Base-by-base conservation (phyloP, 1,139 yeast genomes). In the Arxiozyma telluris region DNA sequence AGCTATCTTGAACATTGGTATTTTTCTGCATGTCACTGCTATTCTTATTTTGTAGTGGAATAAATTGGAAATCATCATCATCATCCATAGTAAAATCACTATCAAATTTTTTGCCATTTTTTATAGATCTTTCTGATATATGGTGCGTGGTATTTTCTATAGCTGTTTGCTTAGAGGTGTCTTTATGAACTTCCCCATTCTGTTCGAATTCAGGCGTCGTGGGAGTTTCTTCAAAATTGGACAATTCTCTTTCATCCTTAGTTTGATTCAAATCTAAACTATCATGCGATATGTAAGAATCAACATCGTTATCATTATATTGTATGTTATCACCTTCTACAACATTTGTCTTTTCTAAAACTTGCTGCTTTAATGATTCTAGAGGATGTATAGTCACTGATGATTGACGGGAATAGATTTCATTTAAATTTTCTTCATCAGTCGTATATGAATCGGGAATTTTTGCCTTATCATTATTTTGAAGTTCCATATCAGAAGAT, bases 11-110 rank as follows among this genome's bases (percentile, higher is more conserved):
- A 1, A 12, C n/a, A 34, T 15, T 12, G 4, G 39, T 4, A 15
- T 34, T 3, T 6, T 34, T 34, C 3, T 23, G 23, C 25, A 17
- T 17, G 7, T 23, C 48, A 2, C 22, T 30, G 18, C 20, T 18
- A n/a, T 20, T 42, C 2, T 22, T 45, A 18, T 47, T 20, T 30
- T 52, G 49, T 41, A 55, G 44, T 17, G 59, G 57, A 12, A 54
- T 43, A 50, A 55, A 55, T 50, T 57, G 58, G 47, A 53, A 55
- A 21, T 54, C 53, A 21, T 54, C 53, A 50, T 58, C 58, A 11
- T 53, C 53, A 15, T 54, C 22, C 30, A 22, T 15, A 18, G 6
- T 42, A 15, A 22, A n/a, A 44, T 34, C 18, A 15, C 17, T 15
- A 17, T 49, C 23, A 25, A 27, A 12, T 9, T 17, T 20, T 9